phyloP scores from a whole-genome alignment of 1,284 basidiomycete species.

The Trametes polyzona region DNA sequence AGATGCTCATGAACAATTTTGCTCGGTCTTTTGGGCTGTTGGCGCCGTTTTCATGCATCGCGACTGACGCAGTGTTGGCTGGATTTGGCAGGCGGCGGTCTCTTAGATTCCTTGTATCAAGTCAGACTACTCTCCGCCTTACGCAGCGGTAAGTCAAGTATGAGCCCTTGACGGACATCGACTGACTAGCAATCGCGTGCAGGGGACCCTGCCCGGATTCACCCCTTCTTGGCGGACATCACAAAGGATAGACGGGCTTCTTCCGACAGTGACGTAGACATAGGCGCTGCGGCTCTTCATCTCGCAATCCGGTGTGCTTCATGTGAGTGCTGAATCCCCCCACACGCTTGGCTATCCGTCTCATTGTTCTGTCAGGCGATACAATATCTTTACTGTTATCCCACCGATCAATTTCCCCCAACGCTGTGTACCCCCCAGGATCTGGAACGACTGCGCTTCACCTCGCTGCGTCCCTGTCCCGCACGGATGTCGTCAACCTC shows the following conservation, averaged over 20 bases:
- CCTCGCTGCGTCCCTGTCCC: slow-evolving; percentile 81
- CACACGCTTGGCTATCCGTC: background rate
- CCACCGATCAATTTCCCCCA: slow-evolving; percentile 78
- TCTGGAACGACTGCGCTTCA: slow-evolving; percentile 87
- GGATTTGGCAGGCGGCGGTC: background rate
- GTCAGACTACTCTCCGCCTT: slow-evolving; percentile 83
- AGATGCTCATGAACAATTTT: background rate
- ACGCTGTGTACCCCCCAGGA: slow-evolving; percentile 68
- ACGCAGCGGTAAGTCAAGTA: slow-evolving; percentile 51
- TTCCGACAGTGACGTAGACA: slow-evolving; percentile 51
- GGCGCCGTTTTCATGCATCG: no score
- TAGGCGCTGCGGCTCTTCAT: slow-evolving; percentile 79
- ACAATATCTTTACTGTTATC: slow-evolving; percentile 73
- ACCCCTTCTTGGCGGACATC: slow-evolving; percentile 83
- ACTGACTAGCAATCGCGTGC: background rate
- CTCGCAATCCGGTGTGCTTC: slow-evolving; percentile 87
- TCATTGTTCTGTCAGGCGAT: slow-evolving; percentile 44
- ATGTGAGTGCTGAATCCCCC: slow-evolving; percentile 50
- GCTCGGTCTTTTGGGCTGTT: no score
- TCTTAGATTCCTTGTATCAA: slow-evolving; percentile 69
- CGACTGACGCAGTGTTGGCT: background rate
- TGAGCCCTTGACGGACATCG: background rate
- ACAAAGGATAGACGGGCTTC: slow-evolving; percentile 61
- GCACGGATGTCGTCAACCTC: slow-evolving; percentile 77
- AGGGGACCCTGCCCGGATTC: slow-evolving; percentile 81